Evolutionary conservation across 1,284 basidiomycete genomes (phyloP).

Genomic region (Moesziomyces aphidis): DNA sequence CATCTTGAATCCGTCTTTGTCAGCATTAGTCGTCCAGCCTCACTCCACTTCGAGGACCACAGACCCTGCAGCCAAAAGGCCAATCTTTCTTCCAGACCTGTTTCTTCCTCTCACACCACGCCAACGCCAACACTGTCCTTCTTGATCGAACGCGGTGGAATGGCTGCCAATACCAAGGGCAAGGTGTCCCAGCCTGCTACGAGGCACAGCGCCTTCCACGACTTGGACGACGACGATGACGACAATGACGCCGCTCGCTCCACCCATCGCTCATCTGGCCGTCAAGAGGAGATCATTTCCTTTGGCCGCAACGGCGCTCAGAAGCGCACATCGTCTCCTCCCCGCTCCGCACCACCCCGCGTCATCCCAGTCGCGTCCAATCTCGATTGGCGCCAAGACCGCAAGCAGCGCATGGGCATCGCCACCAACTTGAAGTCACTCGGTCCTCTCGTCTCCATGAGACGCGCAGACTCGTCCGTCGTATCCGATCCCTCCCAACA

Average conservation of each 20-base stretch:
- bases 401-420: constrained; percentile 54
- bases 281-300: constrained; percentile 23
- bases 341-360: constrained; percentile 8
- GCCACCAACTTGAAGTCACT: constrained; percentile 32
- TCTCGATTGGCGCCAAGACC: constrained; percentile 59
- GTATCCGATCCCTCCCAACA: constrained; percentile 2
- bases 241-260: not conserved
- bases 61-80: too few species aligned
- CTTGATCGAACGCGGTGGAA: not conserved
- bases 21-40: too few species aligned
- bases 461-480: constrained; percentile 15
- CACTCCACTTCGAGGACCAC: too few species aligned
- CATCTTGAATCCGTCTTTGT: too few species aligned
- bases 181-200: constrained; percentile 2
- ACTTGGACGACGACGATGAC: constrained; percentile 29
- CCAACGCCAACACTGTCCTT: constrained; percentile 2
- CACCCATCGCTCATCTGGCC: constrained; percentile 3
- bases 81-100: not conserved
- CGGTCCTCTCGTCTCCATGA: constrained; percentile 46
- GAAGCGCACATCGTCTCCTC: constrained; percentile 8
- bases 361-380: constrained; percentile 51
- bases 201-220: constrained; percentile 24
- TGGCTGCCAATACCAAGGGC: constrained; percentile 5
- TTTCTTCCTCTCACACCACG: constrained; percentile 3
- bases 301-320: constrained; percentile 30